Conservation (phyloP, 768 basidiomycete species). For the Rhizopogon vulgaris region DNA sequence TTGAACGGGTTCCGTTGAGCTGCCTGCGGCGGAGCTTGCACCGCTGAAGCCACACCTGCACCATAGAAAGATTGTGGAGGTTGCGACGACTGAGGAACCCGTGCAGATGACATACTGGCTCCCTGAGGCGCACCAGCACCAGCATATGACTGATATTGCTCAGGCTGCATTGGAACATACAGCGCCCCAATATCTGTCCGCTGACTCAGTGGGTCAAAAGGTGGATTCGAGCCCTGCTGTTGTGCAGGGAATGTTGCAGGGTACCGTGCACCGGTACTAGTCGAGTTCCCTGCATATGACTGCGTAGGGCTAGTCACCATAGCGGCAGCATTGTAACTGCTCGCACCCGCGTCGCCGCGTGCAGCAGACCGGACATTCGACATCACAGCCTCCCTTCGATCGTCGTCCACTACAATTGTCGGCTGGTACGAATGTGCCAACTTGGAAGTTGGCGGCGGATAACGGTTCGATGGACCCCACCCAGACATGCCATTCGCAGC, state of each 20-base stretch:
- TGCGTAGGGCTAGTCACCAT: constrained; percentile 75
- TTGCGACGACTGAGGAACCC: constrained; percentile 42
- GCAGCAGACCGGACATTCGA: constrained; percentile 69
- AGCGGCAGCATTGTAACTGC: constrained; percentile 39
- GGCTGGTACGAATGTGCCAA: constrained; percentile 25
- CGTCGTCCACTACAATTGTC: constrained; percentile 62
- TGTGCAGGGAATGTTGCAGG: constrained; percentile 46
- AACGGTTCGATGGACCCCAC: constrained; percentile 46
- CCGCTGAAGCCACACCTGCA: constrained; percentile 47
- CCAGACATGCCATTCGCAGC: constrained; percentile 52
- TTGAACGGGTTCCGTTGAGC: constrained; percentile 38
- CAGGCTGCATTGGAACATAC: constrained; percentile 81
- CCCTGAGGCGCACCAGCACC: constrained; percentile 26
- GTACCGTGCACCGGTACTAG: constrained; percentile 51
- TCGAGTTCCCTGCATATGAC: constrained; percentile 50
- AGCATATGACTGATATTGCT: constrained; percentile 61
- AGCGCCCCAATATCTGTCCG: constrained; percentile 61
- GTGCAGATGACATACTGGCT: constrained; percentile 22
- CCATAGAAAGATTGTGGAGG: constrained; percentile 60
- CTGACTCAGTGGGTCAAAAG: constrained; percentile 59
- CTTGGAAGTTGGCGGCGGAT: constrained; percentile 33
- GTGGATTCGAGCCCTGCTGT: constrained; percentile 30
- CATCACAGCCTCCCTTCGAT: constrained; percentile 74
- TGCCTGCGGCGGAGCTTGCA: constrained; percentile 27
- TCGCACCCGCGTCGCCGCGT: constrained; percentile 36